Evolutionary conservation across 192 early-diverging fungal species (phyloP).

Genomic region (Geranomyces variabilis): DNA sequence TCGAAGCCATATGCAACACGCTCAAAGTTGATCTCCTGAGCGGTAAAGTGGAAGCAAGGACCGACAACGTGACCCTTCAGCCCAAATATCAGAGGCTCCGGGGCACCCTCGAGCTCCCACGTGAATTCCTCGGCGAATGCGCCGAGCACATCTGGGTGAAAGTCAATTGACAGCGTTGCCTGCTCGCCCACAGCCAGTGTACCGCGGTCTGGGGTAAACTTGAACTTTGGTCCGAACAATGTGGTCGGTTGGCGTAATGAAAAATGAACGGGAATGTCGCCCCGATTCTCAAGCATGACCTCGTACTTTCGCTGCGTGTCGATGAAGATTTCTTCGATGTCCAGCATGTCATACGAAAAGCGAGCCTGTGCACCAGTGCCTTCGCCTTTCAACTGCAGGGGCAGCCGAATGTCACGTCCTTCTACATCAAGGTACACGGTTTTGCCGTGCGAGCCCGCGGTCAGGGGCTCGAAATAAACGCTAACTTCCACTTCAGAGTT

Average conservation of each 20-base stretch:
- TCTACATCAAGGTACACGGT: slow-evolving; percentile 56
- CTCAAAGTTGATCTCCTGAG: slow-evolving; percentile 47
- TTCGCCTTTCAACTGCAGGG: slow-evolving; percentile 56
- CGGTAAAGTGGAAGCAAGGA: slow-evolving; percentile 58
- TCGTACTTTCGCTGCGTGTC: slow-evolving; percentile 58
- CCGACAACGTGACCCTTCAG: slow-evolving; percentile 59
- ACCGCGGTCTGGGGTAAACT: slow-evolving; percentile 51
- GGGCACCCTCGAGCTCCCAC: slow-evolving; percentile 55
- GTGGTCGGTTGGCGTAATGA: slow-evolving; percentile 21
- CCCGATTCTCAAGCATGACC: slow-evolving; percentile 60
- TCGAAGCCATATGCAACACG: slow-evolving; percentile 54
- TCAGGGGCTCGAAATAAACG: slow-evolving; percentile 50
- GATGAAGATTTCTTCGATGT: slow-evolving; percentile 58
- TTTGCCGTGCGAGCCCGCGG: slow-evolving; percentile 39
- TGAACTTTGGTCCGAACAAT: slow-evolving; percentile 54
- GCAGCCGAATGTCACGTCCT: slow-evolving; percentile 58
- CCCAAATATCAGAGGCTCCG: slow-evolving; percentile 42
- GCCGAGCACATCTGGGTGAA: slow-evolving; percentile 54
- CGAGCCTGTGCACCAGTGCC: slow-evolving; percentile 57
- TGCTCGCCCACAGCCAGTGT: slow-evolving; percentile 48
- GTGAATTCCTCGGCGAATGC: slow-evolving; percentile 58
- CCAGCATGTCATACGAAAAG: slow-evolving; percentile 59
- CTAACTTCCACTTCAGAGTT: slow-evolving; percentile 50
- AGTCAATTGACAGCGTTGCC: slow-evolving; percentile 44
- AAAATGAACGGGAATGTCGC: slow-evolving; percentile 54